Conservation (phyloP, 2,329 filamentous ascomycete genomes). For the Fusarium mangiferae region DNA sequence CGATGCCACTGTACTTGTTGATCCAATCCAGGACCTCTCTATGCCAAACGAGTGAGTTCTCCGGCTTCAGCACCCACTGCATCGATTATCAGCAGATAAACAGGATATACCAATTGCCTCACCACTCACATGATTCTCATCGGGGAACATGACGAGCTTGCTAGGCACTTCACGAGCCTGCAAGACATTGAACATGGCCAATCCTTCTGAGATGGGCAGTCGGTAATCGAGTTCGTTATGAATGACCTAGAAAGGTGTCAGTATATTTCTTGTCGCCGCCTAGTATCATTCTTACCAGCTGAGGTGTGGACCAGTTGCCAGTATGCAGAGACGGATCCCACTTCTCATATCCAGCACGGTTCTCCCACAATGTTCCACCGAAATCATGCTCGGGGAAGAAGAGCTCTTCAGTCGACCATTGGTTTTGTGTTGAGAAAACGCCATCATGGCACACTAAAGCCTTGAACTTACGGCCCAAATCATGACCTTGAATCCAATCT, state of each 20-base stretch:
- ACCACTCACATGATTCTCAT: slow-evolving; percentile 67
- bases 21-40: slow-evolving; percentile 84
- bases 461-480: slow-evolving; percentile 84
- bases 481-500: slow-evolving; percentile 91
- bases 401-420: slow-evolving; percentile 74
- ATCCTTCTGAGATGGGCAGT: slow-evolving; percentile 83
- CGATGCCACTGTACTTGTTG: slow-evolving; percentile 67
- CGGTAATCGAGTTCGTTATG: slow-evolving; percentile 93
- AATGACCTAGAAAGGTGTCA: slow-evolving; percentile 61
- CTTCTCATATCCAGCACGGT: slow-evolving; percentile 70
- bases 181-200: slow-evolving; percentile 86
- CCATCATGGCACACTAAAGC: slow-evolving; percentile 91
- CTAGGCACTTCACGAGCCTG: slow-evolving; percentile 81
- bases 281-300: slow-evolving; percentile 67
- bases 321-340: slow-evolving; percentile 75
- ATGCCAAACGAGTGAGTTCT: slow-evolving; percentile 93
- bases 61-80: slow-evolving; percentile 86
- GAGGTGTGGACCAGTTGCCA: slow-evolving; percentile 83
- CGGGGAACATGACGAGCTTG: slow-evolving; percentile 82
- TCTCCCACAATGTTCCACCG: slow-evolving; percentile 69
- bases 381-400: slow-evolving; percentile 78
- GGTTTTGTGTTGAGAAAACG: slow-evolving; percentile 77
- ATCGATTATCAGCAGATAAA: neutral
- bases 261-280: neutral
- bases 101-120: neutral